phyloP scores from a whole-genome alignment of 2,329 filamentous ascomycete genomes.

The Fusarium acutatum region DNA sequence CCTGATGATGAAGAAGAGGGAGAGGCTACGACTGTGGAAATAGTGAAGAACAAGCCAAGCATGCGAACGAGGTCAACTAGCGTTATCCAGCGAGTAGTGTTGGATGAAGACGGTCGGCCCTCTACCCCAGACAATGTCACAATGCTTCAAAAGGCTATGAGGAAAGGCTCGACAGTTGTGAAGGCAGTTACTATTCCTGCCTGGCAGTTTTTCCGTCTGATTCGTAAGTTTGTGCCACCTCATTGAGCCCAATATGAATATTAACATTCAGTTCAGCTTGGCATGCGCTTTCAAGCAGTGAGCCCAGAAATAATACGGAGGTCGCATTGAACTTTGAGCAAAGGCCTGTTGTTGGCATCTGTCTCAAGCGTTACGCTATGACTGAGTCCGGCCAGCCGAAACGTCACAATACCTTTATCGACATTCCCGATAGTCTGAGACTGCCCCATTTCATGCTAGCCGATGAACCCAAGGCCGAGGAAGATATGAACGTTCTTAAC shows the following conservation, averaged over 20 bases:
- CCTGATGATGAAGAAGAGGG: slow-evolving; percentile 26
- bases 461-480: slow-evolving; percentile 73
- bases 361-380: slow-evolving; percentile 86
- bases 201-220: slow-evolving; percentile 95
- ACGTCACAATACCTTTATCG: slow-evolving; percentile 82
- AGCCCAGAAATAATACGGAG: slow-evolving; percentile 74
- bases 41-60: slow-evolving; percentile 43
- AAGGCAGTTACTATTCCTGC: slow-evolving; percentile 96
- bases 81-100: slow-evolving; percentile 67
- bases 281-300: slow-evolving; percentile 71
- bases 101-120: slow-evolving; percentile 60
- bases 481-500: slow-evolving; percentile 69
- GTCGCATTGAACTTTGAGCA: slow-evolving; percentile 89
- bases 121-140: slow-evolving; percentile 52
- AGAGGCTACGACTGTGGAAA: slow-evolving; percentile 27
- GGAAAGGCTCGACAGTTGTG: slow-evolving; percentile 58
- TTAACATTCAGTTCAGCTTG: slow-evolving; percentile 70
- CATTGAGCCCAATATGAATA: neutral
- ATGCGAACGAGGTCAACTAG: slow-evolving; percentile 63
- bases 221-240: slow-evolving; percentile 68
- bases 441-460: slow-evolving; percentile 87
- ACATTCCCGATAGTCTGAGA: slow-evolving; percentile 84
- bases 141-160: slow-evolving; percentile 54
- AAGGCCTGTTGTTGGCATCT: slow-evolving; percentile 89
- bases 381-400: slow-evolving; percentile 72